A percentile compares a stretch with the other conserved stretches of the same genome.
These are phyloP conservation scores for Lepidium aucheri DNA, from an alignment of 345 rosid species.

Conservation along the genomic window DNA sequence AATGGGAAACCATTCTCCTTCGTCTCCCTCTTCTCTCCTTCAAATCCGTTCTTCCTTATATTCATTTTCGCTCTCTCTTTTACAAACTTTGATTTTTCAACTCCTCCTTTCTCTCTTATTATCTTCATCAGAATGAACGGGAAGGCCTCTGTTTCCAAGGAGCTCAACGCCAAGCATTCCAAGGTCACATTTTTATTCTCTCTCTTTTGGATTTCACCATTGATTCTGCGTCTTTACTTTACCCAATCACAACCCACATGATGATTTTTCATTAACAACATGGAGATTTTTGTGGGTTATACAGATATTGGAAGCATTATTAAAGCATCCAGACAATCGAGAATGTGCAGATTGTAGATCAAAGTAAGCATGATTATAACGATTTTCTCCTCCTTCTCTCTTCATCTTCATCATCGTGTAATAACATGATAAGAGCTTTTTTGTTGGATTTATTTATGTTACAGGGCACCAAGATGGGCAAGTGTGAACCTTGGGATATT, in stretches of 20 bases:
- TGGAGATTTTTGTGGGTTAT: neutral
- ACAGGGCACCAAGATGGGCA: slow-evolving; percentile 94
- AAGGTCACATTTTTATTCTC: slow-evolving; percentile 36
- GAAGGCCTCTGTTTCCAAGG: slow-evolving; percentile 71
- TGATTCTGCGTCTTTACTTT: neutral
- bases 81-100: slow-evolving; percentile 9
- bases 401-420: neutral
- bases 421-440: neutral
- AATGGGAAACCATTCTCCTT: slow-evolving; percentile 4
- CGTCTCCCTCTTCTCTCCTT: slow-evolving; percentile 25
- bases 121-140: slow-evolving; percentile 42
- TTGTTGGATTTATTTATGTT: slow-evolving; percentile 7
- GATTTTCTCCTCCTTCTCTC: neutral
- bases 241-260: neutral
- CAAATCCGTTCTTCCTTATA: slow-evolving; percentile 32
- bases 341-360: slow-evolving; percentile 98
- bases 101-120: neutral
- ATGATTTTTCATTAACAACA: neutral
- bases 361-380: slow-evolving; percentile 43
- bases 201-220: neutral
- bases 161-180: slow-evolving; percentile 62
- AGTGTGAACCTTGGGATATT: slow-evolving; percentile 95
- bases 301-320: slow-evolving; percentile 80
- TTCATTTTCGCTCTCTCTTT: slow-evolving; percentile 11
- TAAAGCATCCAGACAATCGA: slow-evolving; percentile 75